Conservation (phyloP, 768 basidiomycete genomes). For the Jaapia argillacea region DNA sequence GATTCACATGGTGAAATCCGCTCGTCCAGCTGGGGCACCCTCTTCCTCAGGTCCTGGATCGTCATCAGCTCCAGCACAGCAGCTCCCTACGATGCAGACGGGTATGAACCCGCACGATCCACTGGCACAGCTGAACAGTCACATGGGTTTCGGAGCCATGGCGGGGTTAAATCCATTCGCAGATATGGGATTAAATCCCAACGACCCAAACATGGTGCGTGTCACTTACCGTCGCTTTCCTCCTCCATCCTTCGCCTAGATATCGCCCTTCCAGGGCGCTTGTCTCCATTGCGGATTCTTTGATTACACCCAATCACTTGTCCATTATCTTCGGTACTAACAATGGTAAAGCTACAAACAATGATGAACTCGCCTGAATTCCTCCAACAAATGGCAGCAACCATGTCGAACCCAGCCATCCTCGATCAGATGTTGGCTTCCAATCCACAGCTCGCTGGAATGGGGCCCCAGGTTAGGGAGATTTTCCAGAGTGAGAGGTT, state of each 20-base stretch:
- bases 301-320: background rate
- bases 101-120: conserved; percentile 88
- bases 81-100: conserved; percentile 78
- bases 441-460: conserved; percentile 65
- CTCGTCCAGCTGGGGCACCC: conserved; percentile 20
- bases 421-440: conserved; percentile 78
- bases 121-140: conserved; percentile 72
- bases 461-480: conserved; percentile 75
- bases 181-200: conserved; percentile 81
- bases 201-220: conserved; percentile 90
- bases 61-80: conserved; percentile 35
- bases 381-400: conserved; percentile 74
- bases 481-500: conserved; percentile 72
- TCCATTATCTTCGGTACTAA: too few species aligned
- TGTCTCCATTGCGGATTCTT: too few species aligned
- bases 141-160: conserved; percentile 69
- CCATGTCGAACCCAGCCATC: conserved; percentile 85
- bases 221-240: background rate
- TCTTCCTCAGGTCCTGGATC: conserved; percentile 17
- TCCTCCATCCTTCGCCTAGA: background rate
- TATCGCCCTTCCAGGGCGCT: background rate
- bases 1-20: conserved; percentile 80
- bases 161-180: conserved; percentile 89
- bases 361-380: conserved; percentile 86
- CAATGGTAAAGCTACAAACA: conserved; percentile 52